Evolutionary conservation across 441 rosid genomes (phyloP), one percentile per base, ranked within the genome.

Genomic region (Croton laevigatus): DNA sequence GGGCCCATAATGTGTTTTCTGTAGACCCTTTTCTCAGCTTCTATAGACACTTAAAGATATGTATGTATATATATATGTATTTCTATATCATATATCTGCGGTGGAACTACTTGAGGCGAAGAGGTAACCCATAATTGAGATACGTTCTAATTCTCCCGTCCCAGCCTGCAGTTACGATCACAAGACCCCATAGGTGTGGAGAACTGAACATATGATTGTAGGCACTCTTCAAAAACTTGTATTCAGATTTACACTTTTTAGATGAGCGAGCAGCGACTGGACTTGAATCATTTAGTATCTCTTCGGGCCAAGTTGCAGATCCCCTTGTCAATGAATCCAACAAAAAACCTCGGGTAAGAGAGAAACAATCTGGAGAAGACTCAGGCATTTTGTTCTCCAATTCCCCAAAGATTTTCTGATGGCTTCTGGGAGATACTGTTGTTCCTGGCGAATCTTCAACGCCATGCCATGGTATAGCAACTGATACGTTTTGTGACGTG

Each of bases 291-390:
- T 88, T 88, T 70, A 96, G 93, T 73, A 84, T 85, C 81, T 96
- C 99, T 76, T 91, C 99, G 0, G 99, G 99, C 98, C 98, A 96
- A 11, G 99, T 96, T 0, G 96, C 96, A 0, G 97, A 78, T 53
- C 96, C 92, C 75, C 85, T 89, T 0, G 96, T 86, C 75, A 84
- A 75, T 16, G 91, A 82, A 81, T 90, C 97, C 54, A 85, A 78
- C 53, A 84, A 75, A 66, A 81, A 84, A 60, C 89, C 94, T 7
- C 81, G 83, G 67, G 88, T 85, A 37, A 85, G 71, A 17, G 91
- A 83, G 79, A 93, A 88, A 70, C 77, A 77, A 46, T 79, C 82
- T 3, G 85, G 81, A 8, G 85, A 75, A 32, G 84, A 80, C 20
- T 59, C 71, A 7, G 75, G 67, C 45, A 65, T 65, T 58, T 42